phyloP scores from a whole-genome alignment of 352 stramenopile species.

The Globisporangium rhizosaccharum region DNA sequence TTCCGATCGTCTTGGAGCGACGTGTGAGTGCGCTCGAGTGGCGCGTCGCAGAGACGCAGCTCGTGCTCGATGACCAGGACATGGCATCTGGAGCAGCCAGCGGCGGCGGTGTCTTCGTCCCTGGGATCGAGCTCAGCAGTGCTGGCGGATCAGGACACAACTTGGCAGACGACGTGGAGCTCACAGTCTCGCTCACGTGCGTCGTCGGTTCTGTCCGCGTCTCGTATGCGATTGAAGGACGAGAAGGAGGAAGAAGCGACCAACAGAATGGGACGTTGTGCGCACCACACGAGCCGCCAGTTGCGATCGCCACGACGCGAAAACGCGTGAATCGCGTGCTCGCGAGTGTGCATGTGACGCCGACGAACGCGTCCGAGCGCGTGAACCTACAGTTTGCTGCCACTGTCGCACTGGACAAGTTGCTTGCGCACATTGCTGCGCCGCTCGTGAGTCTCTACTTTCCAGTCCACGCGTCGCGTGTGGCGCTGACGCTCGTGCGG shows the following conservation, averaged over 20 bases:
- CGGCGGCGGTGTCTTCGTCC: neutral
- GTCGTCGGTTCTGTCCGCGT: neutral
- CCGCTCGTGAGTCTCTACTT: conserved; percentile 8
- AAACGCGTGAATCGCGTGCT: conserved; percentile 11
- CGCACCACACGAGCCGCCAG: conserved; percentile 1
- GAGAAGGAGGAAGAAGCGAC: neutral
- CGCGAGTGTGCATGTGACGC: conserved; percentile 1
- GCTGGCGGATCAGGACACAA: neutral
- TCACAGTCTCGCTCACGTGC: conserved; percentile 11
- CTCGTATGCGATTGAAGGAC: neutral
- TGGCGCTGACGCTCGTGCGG: neutral
- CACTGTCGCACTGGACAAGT: neutral
- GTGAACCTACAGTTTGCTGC: conserved; percentile 7
- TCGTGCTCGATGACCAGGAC: conserved; percentile 2
- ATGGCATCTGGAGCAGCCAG: neutral
- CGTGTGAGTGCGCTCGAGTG: conserved; percentile 1
- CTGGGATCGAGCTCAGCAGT: conserved; percentile 1
- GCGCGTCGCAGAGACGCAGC: conserved; percentile 7
- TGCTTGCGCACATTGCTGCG: neutral
- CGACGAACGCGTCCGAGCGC: conserved; percentile 3
- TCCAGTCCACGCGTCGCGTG: neutral
- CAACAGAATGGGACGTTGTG: conserved; percentile 1
- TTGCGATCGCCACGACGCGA: conserved; percentile 2
- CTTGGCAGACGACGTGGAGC: neutral
- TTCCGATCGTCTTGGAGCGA: conserved; percentile 1